A percentile compares a stretch with the other conserved stretches of the same genome.
These are phyloP conservation scores for Simplicillium sp. DNA, from an alignment of 2,329 filamentous ascomycete species.

Conservation along the genomic window DNA sequence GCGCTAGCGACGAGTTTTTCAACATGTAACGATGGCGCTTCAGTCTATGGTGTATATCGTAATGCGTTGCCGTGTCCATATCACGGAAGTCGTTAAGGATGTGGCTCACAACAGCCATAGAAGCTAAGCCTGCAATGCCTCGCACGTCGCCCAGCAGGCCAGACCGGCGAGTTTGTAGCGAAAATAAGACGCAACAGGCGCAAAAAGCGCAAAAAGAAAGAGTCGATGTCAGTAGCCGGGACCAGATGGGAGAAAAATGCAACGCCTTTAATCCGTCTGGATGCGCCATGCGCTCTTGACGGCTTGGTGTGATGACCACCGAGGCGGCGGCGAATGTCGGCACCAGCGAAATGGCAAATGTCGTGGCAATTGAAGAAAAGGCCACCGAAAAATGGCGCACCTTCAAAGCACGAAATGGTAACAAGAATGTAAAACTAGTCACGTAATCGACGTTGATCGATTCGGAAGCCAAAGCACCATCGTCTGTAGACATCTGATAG, in stretches of 20 bases:
- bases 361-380: conserved; percentile 53
- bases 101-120: conserved; percentile 66
- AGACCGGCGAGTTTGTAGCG: conserved; percentile 52
- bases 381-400: conserved; percentile 60
- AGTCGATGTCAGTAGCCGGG: conserved; percentile 48
- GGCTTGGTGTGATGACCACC: conserved; percentile 45
- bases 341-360: conserved; percentile 58
- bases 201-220: conserved; percentile 48
- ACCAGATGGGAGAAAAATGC: conserved; percentile 46
- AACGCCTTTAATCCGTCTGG: conserved; percentile 41
- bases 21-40: conserved; percentile 58
- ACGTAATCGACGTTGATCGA: conserved; percentile 69
- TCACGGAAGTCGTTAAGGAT: conserved; percentile 67
- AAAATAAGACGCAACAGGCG: conserved; percentile 48
- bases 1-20: conserved; percentile 61
- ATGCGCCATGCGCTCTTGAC: conserved; percentile 29
- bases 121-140: conserved; percentile 64
- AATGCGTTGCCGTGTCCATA: conserved; percentile 56
- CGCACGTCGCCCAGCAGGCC: conserved; percentile 60
- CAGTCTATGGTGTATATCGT: conserved; percentile 59
- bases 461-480: conserved; percentile 51
- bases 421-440: conserved; percentile 55
- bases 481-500: conserved; percentile 52
- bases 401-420: conserved; percentile 52
- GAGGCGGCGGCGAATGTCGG: conserved; percentile 59